Conservation (phyloP, 768 basidiomycete species). For the Trametes cinnabarina region DNA sequence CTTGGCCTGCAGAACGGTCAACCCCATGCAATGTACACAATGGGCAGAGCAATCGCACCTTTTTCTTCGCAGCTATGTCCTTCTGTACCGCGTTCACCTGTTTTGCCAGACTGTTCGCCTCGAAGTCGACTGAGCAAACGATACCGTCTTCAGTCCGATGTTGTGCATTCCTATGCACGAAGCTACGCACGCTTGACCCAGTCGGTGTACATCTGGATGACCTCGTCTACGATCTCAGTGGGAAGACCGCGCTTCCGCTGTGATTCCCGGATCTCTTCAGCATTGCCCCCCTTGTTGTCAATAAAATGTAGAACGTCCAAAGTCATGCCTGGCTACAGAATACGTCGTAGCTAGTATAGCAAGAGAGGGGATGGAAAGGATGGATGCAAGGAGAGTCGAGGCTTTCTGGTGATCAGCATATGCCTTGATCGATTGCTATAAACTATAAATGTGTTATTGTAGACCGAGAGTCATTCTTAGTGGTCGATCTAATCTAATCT, state of each 20-base stretch:
- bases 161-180: not conserved
- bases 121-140: slow-evolving; percentile 73
- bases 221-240: slow-evolving; percentile 91
- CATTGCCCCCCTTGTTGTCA: slow-evolving; percentile 88
- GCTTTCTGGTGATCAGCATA: no score
- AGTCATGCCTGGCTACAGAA: slow-evolving; percentile 70
- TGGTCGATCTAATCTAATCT: no score
- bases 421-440: no score
- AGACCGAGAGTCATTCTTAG: no score
- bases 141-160: not conserved
- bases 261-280: slow-evolving; percentile 85
- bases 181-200: slow-evolving; percentile 84
- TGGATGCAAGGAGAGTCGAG: no score
- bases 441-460: no score
- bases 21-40: not conserved
- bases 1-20: slow-evolving; percentile 62
- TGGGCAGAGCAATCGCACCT: slow-evolving; percentile 44
- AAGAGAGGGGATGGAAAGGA: no score
- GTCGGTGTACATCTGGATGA: slow-evolving; percentile 86
- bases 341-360: no score
- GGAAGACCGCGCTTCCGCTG: slow-evolving; percentile 88
- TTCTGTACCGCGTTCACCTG: slow-evolving; percentile 91
- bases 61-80: slow-evolving; percentile 91
- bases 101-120: slow-evolving; percentile 73
- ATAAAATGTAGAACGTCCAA: slow-evolving; percentile 80